Percentiles rank a stretch among this genome's conserved stretches.
phyloP scores from a whole-genome alignment of 768 basidiomycete species.

The Termitomyces sp. region DNA sequence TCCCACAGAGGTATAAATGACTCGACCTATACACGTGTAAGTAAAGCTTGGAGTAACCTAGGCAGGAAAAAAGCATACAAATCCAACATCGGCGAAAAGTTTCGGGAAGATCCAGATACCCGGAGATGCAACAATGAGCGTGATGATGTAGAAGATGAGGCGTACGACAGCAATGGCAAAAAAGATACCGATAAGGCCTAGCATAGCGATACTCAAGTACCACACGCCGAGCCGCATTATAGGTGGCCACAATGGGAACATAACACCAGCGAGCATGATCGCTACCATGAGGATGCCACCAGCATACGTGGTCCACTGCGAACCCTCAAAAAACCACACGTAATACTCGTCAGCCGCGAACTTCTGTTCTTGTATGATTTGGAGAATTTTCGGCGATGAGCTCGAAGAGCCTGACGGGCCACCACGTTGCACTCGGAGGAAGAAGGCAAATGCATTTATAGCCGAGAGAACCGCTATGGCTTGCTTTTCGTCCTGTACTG shows the following conservation, averaged over 20 bases:
- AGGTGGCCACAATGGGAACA: slow-evolving; percentile 99
- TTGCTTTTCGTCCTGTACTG: slow-evolving; percentile 69
- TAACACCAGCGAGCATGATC: slow-evolving; percentile 92
- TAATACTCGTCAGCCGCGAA: slow-evolving; percentile 83
- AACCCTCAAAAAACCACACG: slow-evolving; percentile 96
- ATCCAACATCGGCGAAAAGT: slow-evolving; percentile 96
- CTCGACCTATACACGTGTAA: slow-evolving; percentile 59
- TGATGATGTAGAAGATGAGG: slow-evolving; percentile 89
- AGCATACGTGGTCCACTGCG: slow-evolving; percentile 89
- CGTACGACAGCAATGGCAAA: slow-evolving; percentile 88
- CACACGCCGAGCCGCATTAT: slow-evolving; percentile 90
- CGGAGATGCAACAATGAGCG: slow-evolving; percentile 77
- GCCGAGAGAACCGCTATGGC: slow-evolving; percentile 62
- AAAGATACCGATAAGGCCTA: slow-evolving; percentile 86
- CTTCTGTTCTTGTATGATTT: slow-evolving; percentile 74
- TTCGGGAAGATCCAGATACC: slow-evolving; percentile 99
- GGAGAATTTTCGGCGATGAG: slow-evolving; percentile 73
- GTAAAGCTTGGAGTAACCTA: neutral
- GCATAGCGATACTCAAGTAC: slow-evolving; percentile 86
- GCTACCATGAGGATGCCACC: slow-evolving; percentile 89
- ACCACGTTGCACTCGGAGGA: slow-evolving; percentile 85
- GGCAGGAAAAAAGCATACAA: slow-evolving; percentile 58
- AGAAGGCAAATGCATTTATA: slow-evolving; percentile 83
- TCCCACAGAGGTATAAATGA: slow-evolving; percentile 97
- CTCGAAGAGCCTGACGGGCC: slow-evolving; percentile 56